Evolutionary conservation across 148 eudicot species (phyloP), one percentile per base, ranked within the genome.

Genomic region (Chenopodium quinoa): DNA sequence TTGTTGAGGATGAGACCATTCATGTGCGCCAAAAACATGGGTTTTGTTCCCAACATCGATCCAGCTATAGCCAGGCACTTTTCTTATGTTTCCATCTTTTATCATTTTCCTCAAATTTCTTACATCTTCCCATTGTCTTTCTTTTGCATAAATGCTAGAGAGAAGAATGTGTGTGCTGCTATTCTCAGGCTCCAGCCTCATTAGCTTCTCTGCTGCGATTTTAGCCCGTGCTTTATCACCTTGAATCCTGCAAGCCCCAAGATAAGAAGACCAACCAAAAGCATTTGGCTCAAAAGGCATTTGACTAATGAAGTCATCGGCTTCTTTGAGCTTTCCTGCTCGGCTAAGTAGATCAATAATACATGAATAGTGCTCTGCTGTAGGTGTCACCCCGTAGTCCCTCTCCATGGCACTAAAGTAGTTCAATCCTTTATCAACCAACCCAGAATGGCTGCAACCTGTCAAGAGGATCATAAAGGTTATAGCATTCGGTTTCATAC

Each of bases 241-340:
- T 48, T 80, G 85, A 29, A 71, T 82, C 82, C 82, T 83, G 75
- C 91, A 91, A 44, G 88, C 90, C 37, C 80, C 89, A 19, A 91
- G 89, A 77, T 86, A 89, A 54, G 91, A 89, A 80, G 87, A 84
- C 90, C 91, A 88, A 14, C 85, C 88, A 71, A 84, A 87, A 67
- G 89, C 86, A 81, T 86, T 88, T 79, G 91, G 93, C 81, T 86
- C 88, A 75, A 88, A 85, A 11, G 93, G 92, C 93, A 91, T 91
- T 23, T 48, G 48, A 23, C 73, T 76, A 46, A 89, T 87, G 78
- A 91, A 82, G 29, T 81, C 83, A 64, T 88, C 89, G 9, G 90
- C 89, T 71, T 87, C 87, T 56, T 84, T 78, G 23, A 91, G 85
- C 87, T 84, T 85, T 67, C 93, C 93, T 76, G 89, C 88, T 75